Evolutionary conservation across 495 filamentous ascomycete species (phyloP), one percentile per base, ranked within the genome.

Genomic region (Clavariopsis aquatica): DNA sequence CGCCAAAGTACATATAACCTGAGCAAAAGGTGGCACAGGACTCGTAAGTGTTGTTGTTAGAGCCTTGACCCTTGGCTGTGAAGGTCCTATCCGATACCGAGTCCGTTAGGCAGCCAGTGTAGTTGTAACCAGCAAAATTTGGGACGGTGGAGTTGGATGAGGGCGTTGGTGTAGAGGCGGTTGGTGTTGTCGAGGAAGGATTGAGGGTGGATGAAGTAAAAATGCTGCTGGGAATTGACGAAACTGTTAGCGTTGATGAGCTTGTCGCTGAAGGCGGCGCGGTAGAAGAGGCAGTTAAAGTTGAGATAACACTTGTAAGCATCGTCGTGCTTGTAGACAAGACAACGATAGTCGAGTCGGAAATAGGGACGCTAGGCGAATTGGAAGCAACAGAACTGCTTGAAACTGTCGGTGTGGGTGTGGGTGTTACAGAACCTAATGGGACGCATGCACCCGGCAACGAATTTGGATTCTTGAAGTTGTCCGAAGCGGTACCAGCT

Each of bases 401-500:
- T 1, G 64, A 52, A n/a, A n/a, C n/a, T n/a, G 68, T 58, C 17
- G 68, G 64, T 10, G 70, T 72, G 12, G 71, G 63, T 9, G 77
- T 67, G 49, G 76, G 71, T 24, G 72, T 63, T 28, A 58, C 43
- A 15, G 61, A 34, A 31, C 62, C 70, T 15, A 69, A 60, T 24
- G 62, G 49, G 6, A 56, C 23, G 61, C 74, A 79, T n/a, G 71
- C 54, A 13, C 49, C 36, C 29, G 71, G 55, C 47, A 76, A 78
- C 3, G 66, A 54, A 17, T 58, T 74, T 4, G 75, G 72, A 47
- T 67, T 70, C 57, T 76, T 75, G 66, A 79, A 78, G 31, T 69
- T 46, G 57, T 71, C 69, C 38, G 80, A 81, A 7, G 74, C 72
- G 24, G 71, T 70, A 23, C 82, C 83, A 23, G 76, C 76, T 23